Base-by-base conservation (phyloP, 163 green algal genomes). In the Volvox carteri region DNA sequence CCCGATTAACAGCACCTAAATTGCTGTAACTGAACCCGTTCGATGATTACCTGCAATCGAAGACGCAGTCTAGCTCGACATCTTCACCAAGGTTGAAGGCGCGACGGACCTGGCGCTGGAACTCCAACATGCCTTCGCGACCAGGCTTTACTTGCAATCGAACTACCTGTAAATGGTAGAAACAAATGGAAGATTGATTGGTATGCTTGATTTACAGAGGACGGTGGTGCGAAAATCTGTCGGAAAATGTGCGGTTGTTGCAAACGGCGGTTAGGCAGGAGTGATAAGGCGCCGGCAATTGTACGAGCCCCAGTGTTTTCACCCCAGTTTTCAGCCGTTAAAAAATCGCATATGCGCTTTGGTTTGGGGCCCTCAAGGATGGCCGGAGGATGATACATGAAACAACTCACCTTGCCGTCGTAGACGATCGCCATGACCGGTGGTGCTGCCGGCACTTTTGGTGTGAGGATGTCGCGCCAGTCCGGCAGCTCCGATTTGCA, bases 1-100 rank as follows among this genome's bases (percentile, higher is more conserved):
- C n/a, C n/a, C n/a, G n/a, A n/a, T n/a, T n/a, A n/a, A n/a, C n/a
- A n/a, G n/a, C n/a, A n/a, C n/a, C n/a, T n/a, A n/a, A n/a, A n/a
- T n/a, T n/a, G n/a, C n/a, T n/a, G n/a, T n/a, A n/a, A n/a, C n/a
- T n/a, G n/a, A n/a, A n/a, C n/a, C n/a, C n/a, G n/a, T n/a, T n/a
- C n/a, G n/a, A n/a, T n/a, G 6, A 65, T 2, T 14, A 78, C 79
- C 60, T 50, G 83, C 83, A 88, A 37, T 88, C 83, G 68, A 88
- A 88, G 5, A 88, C 83, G 68, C 83, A 88, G 50, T 88, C 83
- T n/a, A 88, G 68, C 83, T 88, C 83, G 41, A 88, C 83, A 16
- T 88, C 83, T 0, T 88, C 68, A 2, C 68, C 83, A 11, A 88
- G 68, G 19, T 73, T 60, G 83, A 88, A 88, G 23, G 83, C 83